Base-by-base conservation (phyloP, 1,284 basidiomycete species). In the Apiotrichum akiyoshidainum region DNA sequence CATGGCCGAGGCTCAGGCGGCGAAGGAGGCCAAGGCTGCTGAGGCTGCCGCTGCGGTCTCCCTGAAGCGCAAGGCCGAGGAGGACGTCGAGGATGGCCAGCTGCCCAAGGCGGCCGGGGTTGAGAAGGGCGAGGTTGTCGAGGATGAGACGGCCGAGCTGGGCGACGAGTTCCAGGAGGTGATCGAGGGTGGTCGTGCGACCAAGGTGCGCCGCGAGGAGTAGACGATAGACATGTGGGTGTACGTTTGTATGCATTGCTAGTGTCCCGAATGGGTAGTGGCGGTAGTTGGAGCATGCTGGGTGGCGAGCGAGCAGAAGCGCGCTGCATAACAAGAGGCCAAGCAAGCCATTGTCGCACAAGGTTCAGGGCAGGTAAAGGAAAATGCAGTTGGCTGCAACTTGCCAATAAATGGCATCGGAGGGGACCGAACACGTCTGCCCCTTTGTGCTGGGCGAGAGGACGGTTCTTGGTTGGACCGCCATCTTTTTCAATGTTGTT, bases 101-200 rank as follows among this genome's bases (percentile, higher is more conserved):
- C 42, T 65, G 16, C 31, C 49, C 10, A 45, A 26, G 35, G 58
- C 39, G 22, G 55, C 52, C 21, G 60, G 59, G 33, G 60, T 63
- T 13, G 62, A 63, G 54, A 37, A 37, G 31, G 62, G 62, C 12
- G 62, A 63, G 52, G 58, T 60, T 9, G 58, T 63, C 5, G 62
- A 63, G 51, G 62, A 63, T 45, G 58, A 58, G 53, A 35, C 31
- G 1, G 58, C 58, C 11, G 45, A 60, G 31, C 56, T 63, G 21
- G 62, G 62, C 16, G 62, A 63, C 26, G 62, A 60, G 13, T 63
- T 63, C 50, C 50, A 50, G 42, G 62, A 63, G 54, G 57, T 56
- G 16, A 60, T 63, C 19, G 19, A 60, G 52, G 58, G 51, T 26
- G 62, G 62, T 6, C 58, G 62, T n/a, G 58, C 56, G 10, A 56